Conservation (phyloP, 176 grass and related monocot species). For the Lolium rigidum region DNA sequence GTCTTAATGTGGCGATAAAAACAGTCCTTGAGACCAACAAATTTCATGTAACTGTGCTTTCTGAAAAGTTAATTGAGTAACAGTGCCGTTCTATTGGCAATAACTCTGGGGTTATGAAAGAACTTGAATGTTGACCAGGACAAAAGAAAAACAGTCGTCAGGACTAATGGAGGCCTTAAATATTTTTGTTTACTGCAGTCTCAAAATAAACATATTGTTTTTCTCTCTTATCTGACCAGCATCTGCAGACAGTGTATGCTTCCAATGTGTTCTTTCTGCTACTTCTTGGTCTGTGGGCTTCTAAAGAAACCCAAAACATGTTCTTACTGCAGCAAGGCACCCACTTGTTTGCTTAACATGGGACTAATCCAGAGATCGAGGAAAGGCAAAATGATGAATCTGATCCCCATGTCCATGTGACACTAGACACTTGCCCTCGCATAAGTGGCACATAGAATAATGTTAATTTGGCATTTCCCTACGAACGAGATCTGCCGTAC, state of each 20-base stretch:
- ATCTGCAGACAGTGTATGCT: not conserved
- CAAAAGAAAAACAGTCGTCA: not conserved
- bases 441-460: constrained; percentile 4
- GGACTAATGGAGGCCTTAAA: not conserved
- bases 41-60: not conserved
- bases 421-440: constrained; percentile 6
- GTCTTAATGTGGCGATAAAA: not conserved
- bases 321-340: not conserved
- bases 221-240: not conserved
- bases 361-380: constrained; percentile 2
- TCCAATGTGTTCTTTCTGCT: not conserved
- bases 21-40: not conserved
- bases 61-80: not conserved
- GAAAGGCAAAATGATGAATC: constrained; percentile 21
- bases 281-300: not conserved
- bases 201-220: not conserved
- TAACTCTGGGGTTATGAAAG: not conserved
- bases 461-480: constrained; percentile 23
- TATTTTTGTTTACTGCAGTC: not conserved
- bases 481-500: not conserved
- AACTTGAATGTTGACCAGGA: constrained; percentile 23
- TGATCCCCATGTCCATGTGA: constrained; percentile 33
- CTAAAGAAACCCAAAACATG: not conserved
- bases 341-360: constrained; percentile 12
- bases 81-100: not conserved